Conservation (phyloP, 345 rosid genomes). For the Adansonia digitata region DNA sequence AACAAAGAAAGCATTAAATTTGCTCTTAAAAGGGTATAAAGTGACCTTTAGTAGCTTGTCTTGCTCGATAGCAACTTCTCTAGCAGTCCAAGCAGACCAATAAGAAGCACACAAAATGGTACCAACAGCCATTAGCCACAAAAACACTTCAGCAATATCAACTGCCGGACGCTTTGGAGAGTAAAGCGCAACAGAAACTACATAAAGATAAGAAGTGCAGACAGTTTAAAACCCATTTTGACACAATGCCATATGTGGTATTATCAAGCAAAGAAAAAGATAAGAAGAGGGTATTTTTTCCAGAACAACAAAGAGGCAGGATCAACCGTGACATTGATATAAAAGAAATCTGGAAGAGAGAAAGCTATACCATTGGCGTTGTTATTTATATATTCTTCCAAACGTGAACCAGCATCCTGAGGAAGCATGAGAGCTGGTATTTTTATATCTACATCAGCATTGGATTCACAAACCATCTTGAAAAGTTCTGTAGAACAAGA, state of each 20-base stretch:
- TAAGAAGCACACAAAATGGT: constrained; percentile 86
- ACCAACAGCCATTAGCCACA: constrained; percentile 98
- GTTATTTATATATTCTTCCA: constrained; percentile 34
- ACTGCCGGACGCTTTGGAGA: constrained; percentile 87
- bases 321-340: neutral
- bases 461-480: constrained; percentile 89
- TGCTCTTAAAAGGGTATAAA: constrained; percentile 4
- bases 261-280: neutral
- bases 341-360: neutral
- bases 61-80: constrained; percentile 83
- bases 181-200: constrained; percentile 85
- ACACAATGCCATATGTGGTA: neutral
- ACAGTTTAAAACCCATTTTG: neutral
- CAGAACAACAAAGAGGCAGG: neutral
- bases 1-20: neutral
- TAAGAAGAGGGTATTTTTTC: neutral
- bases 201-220: constrained; percentile 14
- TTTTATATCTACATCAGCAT: constrained; percentile 55
- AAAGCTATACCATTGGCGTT: constrained; percentile 36
- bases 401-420: constrained; percentile 75
- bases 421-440: constrained; percentile 96
- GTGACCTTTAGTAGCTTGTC: constrained; percentile 87
- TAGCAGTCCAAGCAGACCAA: constrained; percentile 93
- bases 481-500: constrained; percentile 63
- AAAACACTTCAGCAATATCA: constrained; percentile 94